Base-by-base conservation (phyloP, 139 green algal genomes). In the Tetradesmus lagerheimii region DNA sequence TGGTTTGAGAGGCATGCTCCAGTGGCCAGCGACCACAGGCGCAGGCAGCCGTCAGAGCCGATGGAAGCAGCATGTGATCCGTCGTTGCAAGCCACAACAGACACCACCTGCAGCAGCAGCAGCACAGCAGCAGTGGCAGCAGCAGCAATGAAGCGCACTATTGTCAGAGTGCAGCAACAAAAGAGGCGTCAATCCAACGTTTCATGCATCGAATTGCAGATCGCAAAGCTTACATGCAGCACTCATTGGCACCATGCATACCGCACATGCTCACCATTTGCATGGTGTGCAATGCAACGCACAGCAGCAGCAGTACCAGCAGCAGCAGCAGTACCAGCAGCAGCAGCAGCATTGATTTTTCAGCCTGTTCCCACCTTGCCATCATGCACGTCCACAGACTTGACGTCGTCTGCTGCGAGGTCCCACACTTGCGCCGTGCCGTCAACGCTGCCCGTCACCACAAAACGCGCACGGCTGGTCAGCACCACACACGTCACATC, bases 381-480 rank as follows among this genome's bases (percentile, higher is more conserved):
- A n/a, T 86, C 41, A 37, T 91, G 87, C 2, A 86, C 64, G 50
- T 91, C 57, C 18, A 64, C 16, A 0, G 18, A 3, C 35, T 34
- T 20, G 15, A 88, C 80, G 38, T 71, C 57, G 23, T 75, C 45
- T 67, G 91, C 92, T 43, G 94, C 89, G 78, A 98, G 90, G 92
- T 98, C 96, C 96, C 96, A 98, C 39, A 98, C 95, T 29, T 95
- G 92, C 0, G 93, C 94, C 0, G 93, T 97, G 53, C 91, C 91
- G 80, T 98, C 96, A 0, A 92, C 85, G 16, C 91, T 93, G 0
- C 90, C 95, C 67, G 95, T 97, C 9, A 97, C 92, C 1, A 94
- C 93, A 92, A 97, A 96, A 41, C 96, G 92, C 0, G 94, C 95
- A 20, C 93, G 71, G 39, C 87, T 90, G 0, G 96, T 97, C 27